phyloP scores from a whole-genome alignment of 148 eudicot genomes.

The Fagopyrum esculentum region DNA sequence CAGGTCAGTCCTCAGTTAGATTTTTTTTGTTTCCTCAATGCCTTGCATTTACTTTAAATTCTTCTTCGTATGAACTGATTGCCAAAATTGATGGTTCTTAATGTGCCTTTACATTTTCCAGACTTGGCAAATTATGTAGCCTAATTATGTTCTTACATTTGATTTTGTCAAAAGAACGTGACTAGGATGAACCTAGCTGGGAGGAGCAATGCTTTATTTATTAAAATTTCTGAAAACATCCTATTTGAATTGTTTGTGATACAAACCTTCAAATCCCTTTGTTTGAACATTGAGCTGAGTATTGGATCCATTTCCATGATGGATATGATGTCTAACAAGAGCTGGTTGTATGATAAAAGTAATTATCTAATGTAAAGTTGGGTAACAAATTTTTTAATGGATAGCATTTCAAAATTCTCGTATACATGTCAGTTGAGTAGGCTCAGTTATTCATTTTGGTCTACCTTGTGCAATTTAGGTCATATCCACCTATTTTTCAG shows the following conservation, averaged over 20 bases:
- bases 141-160: neutral
- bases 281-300: neutral
- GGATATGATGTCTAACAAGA: neutral
- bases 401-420: neutral
- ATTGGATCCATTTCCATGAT: neutral
- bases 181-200: neutral
- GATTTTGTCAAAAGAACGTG: neutral
- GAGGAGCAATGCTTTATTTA: neutral
- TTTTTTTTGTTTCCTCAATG: neutral
- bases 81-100: neutral
- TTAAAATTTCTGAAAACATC: neutral
- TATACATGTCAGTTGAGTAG: neutral
- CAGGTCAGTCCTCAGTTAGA: constrained; percentile 41
- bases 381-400: neutral
- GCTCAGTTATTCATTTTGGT: neutral
- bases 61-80: neutral
- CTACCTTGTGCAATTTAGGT: neutral
- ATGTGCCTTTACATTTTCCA: neutral
- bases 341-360: neutral
- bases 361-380: neutral
- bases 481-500: neutral
- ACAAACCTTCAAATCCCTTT: neutral
- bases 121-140: neutral
- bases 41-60: neutral
- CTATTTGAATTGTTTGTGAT: neutral